These are phyloP conservation scores for Pichia rugopelliculosa DNA, from an alignment of 805 yeast species.

Conservation along the genomic window DNA sequence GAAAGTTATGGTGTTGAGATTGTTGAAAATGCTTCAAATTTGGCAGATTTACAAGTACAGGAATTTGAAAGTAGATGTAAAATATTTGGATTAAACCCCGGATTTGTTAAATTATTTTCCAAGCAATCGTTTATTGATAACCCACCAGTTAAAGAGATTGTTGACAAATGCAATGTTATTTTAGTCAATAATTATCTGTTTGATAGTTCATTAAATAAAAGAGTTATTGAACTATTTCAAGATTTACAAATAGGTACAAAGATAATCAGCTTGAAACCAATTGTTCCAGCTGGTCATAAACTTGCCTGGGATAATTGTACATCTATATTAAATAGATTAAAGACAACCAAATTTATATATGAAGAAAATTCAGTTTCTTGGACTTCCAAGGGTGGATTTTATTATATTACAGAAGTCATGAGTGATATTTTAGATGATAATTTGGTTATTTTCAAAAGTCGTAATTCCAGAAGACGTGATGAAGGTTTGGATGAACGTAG, in stretches of 20 bases:
- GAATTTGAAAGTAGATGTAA: slow-evolving; percentile 54
- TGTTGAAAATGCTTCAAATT: slow-evolving; percentile 70
- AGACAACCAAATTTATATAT: slow-evolving; percentile 56
- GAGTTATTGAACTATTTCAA: slow-evolving; percentile 54
- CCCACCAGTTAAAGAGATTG: slow-evolving; percentile 42
- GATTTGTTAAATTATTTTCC: slow-evolving; percentile 50
- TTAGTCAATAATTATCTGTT: slow-evolving; percentile 80
- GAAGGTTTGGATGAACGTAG: slow-evolving; percentile 14
- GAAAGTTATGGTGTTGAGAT: slow-evolving; percentile 85
- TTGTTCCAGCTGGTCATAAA: slow-evolving; percentile 69
- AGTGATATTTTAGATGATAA: slow-evolving; percentile 28
- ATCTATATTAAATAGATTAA: slow-evolving; percentile 55
- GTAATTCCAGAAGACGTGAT: slow-evolving; percentile 18
- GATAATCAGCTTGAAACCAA: slow-evolving; percentile 70
- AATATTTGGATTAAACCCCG: slow-evolving; percentile 57
- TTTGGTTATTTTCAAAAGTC: slow-evolving; percentile 24
- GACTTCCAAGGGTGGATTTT: slow-evolving; percentile 79
- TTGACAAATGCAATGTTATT: slow-evolving; percentile 61
- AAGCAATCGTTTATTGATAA: slow-evolving; percentile 68
- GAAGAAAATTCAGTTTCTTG: slow-evolving; percentile 75
- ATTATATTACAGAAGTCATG: slow-evolving; percentile 65
- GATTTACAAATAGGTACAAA: slow-evolving; percentile 67
- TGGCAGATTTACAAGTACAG: slow-evolving; percentile 52
- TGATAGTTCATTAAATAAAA: slow-evolving; percentile 62
- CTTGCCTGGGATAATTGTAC: slow-evolving; percentile 48